These are phyloP conservation scores for Exserohilum turcica DNA, from an alignment of 2,329 filamentous ascomycete species.

Conservation along the genomic window DNA sequence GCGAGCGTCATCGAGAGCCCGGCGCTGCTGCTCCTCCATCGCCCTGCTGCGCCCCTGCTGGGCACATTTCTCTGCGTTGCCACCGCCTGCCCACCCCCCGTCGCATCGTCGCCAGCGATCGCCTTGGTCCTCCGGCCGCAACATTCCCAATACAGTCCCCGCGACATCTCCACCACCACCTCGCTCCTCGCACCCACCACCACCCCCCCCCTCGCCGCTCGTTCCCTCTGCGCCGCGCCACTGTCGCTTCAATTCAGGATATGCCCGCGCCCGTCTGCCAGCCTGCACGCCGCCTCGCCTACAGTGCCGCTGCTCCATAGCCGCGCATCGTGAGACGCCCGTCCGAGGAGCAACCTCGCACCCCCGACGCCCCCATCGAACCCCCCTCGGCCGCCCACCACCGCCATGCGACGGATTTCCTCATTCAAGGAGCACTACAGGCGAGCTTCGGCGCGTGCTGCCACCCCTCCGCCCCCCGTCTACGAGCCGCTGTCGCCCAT, in stretches of 20 bases:
- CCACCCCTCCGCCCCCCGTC: constrained; percentile 40
- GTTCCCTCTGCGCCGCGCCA: constrained; percentile 23
- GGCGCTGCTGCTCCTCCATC: constrained; percentile 1
- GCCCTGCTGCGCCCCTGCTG: background rate
- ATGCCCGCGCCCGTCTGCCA: constrained; percentile 35
- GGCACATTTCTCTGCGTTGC: constrained; percentile 1
- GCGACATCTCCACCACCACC: constrained; percentile 21
- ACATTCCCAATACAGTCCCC: constrained; percentile 22
- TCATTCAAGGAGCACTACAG: constrained; percentile 44
- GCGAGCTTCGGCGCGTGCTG: constrained; percentile 36
- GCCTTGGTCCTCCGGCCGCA: constrained; percentile 11
- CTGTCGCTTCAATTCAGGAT: constrained; percentile 30
- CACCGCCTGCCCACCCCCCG: constrained; percentile 9
- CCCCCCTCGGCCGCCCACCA: constrained; percentile 25
- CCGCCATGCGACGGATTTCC: constrained; percentile 36
- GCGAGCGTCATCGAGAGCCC: background rate
- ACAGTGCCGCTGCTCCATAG: constrained; percentile 34
- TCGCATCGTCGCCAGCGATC: constrained; percentile 5
- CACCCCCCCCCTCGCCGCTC: constrained; percentile 29
- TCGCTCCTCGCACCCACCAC: constrained; percentile 17
- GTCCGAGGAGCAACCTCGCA: constrained; percentile 27
- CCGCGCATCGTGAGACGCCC: constrained; percentile 31
- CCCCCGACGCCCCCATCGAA: constrained; percentile 24
- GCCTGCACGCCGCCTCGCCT: constrained; percentile 24
- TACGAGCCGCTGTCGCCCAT: constrained; percentile 46